Evolutionary conservation across 805 yeast species (phyloP), one percentile per base, ranked within the genome.

Genomic region (Candida ipomoeae): DNA sequence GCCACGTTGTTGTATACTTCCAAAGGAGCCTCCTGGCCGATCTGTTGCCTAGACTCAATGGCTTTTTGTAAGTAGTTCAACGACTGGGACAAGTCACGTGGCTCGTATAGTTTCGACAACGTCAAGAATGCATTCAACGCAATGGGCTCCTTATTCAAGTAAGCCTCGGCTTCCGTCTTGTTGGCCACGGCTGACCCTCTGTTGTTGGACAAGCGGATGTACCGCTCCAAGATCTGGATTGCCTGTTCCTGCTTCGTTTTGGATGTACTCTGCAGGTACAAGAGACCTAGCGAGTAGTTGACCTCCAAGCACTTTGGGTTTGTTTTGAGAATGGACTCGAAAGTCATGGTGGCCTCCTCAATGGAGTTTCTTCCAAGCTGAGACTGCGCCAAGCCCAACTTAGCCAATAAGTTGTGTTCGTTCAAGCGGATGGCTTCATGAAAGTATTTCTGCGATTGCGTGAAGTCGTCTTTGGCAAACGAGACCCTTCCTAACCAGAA

Each of bases 401-500:
- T 82, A 0, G 97, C 84, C 18, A 86, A 75, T 3, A 84, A 61
- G 58, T 87, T 87, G 44, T 70, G 74, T 36, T 83, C 87, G 61
- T 86, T 82, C 35, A 78, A 69, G 54, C 81, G 82, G 38, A 82
- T 77, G 5, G 97, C 82, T 51, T 82, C 88, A 54, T 84, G 84
- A 65, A 88, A 92, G 59, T 76, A 72, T 49, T 77, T 78, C 59
- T 88, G 87, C 0, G 98, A 85, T 52, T 78, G 78, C n/a, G 81
- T 78, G 61, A 74, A 81, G 59, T 90, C 88, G 1, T 72, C 69
- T 26, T 77, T 64, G 6, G 74, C 75, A 57, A 84, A 91, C 45
- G 80, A 74, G 15, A 87, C 84, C 65, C 98, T 79, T 3, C 89
- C 99, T 49, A 84, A 74, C 98, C 97, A 94, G 59, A 87, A 87